Evolutionary conservation across 768 basidiomycete genomes (phyloP).

Genomic region (Pleurotus giganteus): DNA sequence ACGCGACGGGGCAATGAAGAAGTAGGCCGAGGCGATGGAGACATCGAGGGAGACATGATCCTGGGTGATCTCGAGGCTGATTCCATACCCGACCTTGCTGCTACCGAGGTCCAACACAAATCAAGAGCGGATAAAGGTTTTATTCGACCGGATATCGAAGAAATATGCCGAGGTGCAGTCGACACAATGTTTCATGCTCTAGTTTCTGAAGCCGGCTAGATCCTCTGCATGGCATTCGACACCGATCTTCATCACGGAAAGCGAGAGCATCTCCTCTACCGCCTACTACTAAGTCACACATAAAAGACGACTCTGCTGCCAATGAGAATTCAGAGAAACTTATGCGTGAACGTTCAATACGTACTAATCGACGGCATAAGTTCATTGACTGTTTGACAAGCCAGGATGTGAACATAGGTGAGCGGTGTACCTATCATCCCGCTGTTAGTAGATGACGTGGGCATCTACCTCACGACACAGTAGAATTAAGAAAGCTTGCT

Average conservation of each 20-base stretch:
- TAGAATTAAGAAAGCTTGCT: constrained; percentile 84
- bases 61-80: constrained; percentile 74
- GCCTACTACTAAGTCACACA: constrained; percentile 19
- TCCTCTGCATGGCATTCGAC: constrained; percentile 55
- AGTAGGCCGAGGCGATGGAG: constrained; percentile 46
- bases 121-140: constrained; percentile 42
- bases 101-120: constrained; percentile 33
- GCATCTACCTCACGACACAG: constrained; percentile 34
- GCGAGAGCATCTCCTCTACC: constrained; percentile 30
- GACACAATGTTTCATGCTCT: constrained; percentile 20
- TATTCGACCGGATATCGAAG: constrained; percentile 67
- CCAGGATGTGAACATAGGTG: constrained; percentile 82
- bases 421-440: constrained; percentile 19
- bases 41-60: constrained; percentile 75
- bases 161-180: constrained; percentile 71
- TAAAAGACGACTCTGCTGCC: constrained; percentile 23
- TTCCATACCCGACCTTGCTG: constrained; percentile 23
- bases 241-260: constrained; percentile 34
- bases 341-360: constrained; percentile 72
- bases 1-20: constrained; percentile 21
- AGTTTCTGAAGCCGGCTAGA: constrained; percentile 37
- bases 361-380: constrained; percentile 74
- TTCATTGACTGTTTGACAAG: constrained; percentile 76
- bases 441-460: constrained; percentile 7
- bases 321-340: constrained; percentile 57